Conservation (phyloP, 2,329 filamentous ascomycete species). For the Pseudogymnoascus verrucosus region DNA sequence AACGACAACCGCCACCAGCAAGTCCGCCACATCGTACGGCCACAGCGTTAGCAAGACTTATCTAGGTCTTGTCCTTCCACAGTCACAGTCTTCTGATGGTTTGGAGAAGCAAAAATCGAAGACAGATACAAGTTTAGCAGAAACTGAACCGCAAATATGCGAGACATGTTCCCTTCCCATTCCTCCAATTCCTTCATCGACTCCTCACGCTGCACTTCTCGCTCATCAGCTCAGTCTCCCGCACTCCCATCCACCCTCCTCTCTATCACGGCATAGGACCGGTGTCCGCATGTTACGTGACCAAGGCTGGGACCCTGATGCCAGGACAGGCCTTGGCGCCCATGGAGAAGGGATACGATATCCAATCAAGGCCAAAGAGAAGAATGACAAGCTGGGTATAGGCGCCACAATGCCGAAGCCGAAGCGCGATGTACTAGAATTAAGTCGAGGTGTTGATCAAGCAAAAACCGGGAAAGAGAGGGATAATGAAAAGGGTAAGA, state of each 20-base stretch:
- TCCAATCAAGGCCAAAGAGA: constrained; percentile 62
- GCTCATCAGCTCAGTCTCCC: constrained; percentile 63
- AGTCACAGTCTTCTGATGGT: neutral
- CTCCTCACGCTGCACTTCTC: constrained; percentile 52
- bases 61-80: constrained; percentile 52
- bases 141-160: constrained; percentile 33
- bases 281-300: constrained; percentile 58
- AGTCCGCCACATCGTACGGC: constrained; percentile 16
- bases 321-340: constrained; percentile 62
- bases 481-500: constrained; percentile 49
- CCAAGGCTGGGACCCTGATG: constrained; percentile 69
- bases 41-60: constrained; percentile 46
- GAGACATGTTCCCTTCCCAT: constrained; percentile 54
- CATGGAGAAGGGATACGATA: constrained; percentile 61
- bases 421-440: constrained; percentile 11
- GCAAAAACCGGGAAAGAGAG: constrained; percentile 31
- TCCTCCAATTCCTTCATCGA: constrained; percentile 34
- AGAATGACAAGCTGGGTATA: constrained; percentile 68
- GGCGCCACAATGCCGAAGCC: constrained; percentile 43
- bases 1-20: constrained; percentile 12
- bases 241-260: constrained; percentile 65
- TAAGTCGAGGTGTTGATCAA: neutral
- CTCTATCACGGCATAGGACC: constrained; percentile 61
- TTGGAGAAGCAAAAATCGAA: neutral
- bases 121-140: neutral